Evolutionary conservation across 495 filamentous ascomycete genomes (phyloP), one percentile per base, ranked within the genome.

Genomic region (Niebla homalea): DNA sequence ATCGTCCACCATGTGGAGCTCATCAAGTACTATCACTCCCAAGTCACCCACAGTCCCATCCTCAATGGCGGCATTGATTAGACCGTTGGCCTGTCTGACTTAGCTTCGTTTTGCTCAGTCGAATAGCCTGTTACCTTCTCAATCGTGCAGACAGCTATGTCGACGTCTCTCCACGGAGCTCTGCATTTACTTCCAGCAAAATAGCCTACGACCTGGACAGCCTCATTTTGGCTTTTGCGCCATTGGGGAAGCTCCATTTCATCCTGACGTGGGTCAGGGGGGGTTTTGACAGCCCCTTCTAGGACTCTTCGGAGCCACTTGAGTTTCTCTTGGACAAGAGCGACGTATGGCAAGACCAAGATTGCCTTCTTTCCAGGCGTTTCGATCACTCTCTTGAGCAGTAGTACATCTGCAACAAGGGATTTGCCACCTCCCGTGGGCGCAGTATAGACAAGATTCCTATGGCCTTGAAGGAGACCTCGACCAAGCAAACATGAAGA

Each of bases 391-490:
- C 74, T 73, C 59, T 82, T 86, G 38, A 89, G 66, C 76, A 87
- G 80, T 21, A 89, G 64, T 4, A 89, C 67, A 62, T 88, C 83
- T 32, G 83, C 82, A 39, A 87, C 81, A 14, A 89, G 73, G 16
- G 82, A 85, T 64, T 89, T 90, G 22, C 86, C 86, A 35, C 84
- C 85, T 5, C 85, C 85, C 1, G 85, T 89, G 8, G 86, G 86
- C n/a, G 86, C 86, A 8, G 81, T 85, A 60, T 92, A 90, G 32
- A 90, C 81, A 16, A 92, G 63, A 54, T 88, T 87, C 40, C 70
- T 75, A 43, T 79, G 67, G 18, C 84, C 85, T 11, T 66, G 55
- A 2, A 92, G 63, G 15, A 88, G 66, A 6, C 84, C 86, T 1
- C 74, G 76, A 1, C 79, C 76, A 35, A 84, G 64, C 16, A 90